Conservation (phyloP, 2,329 filamentous ascomycete species). For the Ceratocystis cubensis region DNA sequence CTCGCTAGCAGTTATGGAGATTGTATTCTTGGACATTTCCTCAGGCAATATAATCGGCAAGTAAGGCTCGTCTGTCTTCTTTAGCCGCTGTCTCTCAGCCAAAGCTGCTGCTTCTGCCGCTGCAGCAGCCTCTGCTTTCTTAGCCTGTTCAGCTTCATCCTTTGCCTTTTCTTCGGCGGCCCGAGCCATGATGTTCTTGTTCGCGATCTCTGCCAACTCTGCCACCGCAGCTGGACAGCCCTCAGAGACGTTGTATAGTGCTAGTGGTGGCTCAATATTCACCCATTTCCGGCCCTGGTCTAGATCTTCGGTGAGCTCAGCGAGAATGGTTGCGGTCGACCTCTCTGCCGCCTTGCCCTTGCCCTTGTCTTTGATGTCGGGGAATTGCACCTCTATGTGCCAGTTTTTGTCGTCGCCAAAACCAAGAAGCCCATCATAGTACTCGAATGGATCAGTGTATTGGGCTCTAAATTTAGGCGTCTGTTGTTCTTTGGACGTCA, state of each 20-base stretch:
- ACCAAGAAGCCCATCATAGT: conserved; percentile 8
- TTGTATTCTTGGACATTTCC: background rate
- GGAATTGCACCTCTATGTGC: background rate
- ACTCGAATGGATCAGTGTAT: conserved; percentile 5
- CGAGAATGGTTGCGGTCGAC: background rate
- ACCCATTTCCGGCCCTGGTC: conserved; percentile 9
- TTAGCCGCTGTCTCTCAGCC: conserved; percentile 23
- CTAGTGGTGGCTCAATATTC: conserved; percentile 1
- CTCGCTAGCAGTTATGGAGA: background rate
- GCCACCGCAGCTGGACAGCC: conserved; percentile 12
- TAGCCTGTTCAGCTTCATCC: conserved; percentile 24
- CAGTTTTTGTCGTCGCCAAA: background rate
- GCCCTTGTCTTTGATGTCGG: conserved; percentile 2
- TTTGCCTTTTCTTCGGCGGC: conserved; percentile 12
- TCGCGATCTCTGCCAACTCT: conserved; percentile 12
- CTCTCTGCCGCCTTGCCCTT: background rate
- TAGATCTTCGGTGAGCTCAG: conserved; percentile 10
- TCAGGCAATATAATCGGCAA: conserved; percentile 28
- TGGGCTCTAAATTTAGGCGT: background rate
- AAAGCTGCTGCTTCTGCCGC: background rate
- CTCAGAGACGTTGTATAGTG: conserved; percentile 5
- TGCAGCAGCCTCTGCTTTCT: conserved; percentile 23
- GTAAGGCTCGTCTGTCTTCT: conserved; percentile 29
- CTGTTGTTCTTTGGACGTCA: background rate
- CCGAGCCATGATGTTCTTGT: conserved; percentile 7